Conservation (phyloP, 1,284 basidiomycete species). For the Cryptococcus neoformans region DNA sequence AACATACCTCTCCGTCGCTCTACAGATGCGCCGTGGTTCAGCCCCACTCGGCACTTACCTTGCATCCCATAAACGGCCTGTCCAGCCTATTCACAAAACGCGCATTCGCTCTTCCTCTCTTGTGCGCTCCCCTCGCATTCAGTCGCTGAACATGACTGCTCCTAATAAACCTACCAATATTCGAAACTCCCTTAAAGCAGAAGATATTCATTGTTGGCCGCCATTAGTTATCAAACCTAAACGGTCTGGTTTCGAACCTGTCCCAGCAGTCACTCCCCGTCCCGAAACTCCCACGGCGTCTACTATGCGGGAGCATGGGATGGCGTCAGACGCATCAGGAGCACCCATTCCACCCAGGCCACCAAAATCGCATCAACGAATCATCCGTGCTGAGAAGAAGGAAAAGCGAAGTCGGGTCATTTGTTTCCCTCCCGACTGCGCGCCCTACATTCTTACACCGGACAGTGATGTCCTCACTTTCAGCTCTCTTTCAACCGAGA, state of each 20-base stretch:
- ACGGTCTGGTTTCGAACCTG: too few relatives aligned
- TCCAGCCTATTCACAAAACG: neutral
- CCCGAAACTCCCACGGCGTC: too few relatives aligned
- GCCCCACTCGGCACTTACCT: neutral
- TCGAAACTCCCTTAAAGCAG: too few relatives aligned
- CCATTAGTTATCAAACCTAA: too few relatives aligned
- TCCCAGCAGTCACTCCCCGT: too few relatives aligned
- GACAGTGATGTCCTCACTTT: neutral
- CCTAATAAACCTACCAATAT: too few relatives aligned
- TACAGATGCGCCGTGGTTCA: neutral
- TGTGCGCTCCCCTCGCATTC: neutral
- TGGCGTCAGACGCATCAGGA: too few relatives aligned
- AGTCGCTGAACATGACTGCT: neutral
- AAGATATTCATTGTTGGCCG: too few relatives aligned
- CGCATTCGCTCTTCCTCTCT: neutral
- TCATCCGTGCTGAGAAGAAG: neutral
- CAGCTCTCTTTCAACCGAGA: neutral
- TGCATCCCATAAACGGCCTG: too few relatives aligned
- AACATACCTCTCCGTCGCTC: neutral
- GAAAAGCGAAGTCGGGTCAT: neutral
- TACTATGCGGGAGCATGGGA: too few relatives aligned
- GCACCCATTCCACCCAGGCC: too few relatives aligned
- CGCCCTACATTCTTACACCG: neutral
- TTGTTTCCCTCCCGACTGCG: neutral
- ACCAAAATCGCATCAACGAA: too few relatives aligned